Conservation (phyloP, 257 asterid species). For the Nicotiana knightiana region DNA sequence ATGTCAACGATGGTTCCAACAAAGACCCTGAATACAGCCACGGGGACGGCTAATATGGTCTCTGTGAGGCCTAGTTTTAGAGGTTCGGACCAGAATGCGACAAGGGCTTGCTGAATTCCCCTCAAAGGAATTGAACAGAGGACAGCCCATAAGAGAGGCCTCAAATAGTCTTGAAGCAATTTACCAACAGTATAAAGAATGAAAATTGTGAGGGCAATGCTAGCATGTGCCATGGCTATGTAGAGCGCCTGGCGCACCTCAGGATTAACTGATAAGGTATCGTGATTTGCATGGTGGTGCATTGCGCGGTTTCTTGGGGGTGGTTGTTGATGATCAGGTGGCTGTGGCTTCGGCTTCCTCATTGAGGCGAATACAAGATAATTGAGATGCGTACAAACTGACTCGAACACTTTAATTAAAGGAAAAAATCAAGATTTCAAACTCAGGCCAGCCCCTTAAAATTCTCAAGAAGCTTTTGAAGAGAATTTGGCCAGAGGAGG, state of each 20-base stretch:
- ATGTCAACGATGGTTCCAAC: conserved; percentile 72
- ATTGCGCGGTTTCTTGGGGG: conserved; percentile 5
- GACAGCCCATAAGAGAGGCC: conserved; percentile 97
- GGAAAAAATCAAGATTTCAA: neutral
- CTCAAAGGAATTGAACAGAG: conserved; percentile 88
- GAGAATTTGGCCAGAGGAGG: neutral
- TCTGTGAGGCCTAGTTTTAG: conserved; percentile 81
- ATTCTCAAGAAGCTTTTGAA: neutral
- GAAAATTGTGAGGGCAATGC: conserved; percentile 60
- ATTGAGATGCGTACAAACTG: neutral
- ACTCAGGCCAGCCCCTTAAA: neutral
- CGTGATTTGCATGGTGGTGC: neutral
- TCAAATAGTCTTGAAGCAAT: conserved; percentile 68
- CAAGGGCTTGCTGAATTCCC: conserved; percentile 79
- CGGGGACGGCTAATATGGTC: conserved; percentile 74
- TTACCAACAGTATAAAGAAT: conserved; percentile 60
- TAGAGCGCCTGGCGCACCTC: conserved; percentile 93
- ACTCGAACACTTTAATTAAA: neutral
- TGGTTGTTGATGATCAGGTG: conserved; percentile 12
- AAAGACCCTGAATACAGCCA: conserved; percentile 64
- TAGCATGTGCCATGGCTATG: conserved; percentile 96
- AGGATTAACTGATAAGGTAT: conserved; percentile 32
- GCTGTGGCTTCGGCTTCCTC: conserved; percentile 46
- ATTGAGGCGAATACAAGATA: conserved; percentile 44
- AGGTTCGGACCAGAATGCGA: conserved; percentile 85